A percentile compares a stretch with the other conserved stretches of the same genome.
Conservation (phyloP, 345 rosid species). For the Raphanus raphanistrum region DNA sequence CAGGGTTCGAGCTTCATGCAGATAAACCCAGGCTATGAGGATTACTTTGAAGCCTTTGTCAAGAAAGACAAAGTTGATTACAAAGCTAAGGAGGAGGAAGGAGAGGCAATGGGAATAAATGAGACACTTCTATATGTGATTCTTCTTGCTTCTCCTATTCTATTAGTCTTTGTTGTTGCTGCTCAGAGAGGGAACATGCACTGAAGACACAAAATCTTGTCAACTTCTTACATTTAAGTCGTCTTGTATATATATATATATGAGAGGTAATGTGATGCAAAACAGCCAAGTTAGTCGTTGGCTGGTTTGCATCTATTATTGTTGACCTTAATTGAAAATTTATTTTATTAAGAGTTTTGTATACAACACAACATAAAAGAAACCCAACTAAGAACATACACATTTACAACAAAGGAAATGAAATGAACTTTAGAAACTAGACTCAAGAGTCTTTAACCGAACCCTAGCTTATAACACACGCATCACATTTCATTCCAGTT, state of each 20-base stretch:
- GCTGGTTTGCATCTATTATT: background rate
- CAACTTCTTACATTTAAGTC: slow-evolving; percentile 22
- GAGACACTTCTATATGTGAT: slow-evolving; percentile 64
- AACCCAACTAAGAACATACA: background rate
- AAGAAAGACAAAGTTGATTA: slow-evolving; percentile 48
- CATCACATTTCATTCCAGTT: slow-evolving; percentile 2
- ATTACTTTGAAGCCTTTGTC: slow-evolving; percentile 73
- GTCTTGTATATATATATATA: slow-evolving; percentile 27
- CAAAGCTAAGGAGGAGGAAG: slow-evolving; percentile 38
- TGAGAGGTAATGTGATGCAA: slow-evolving; percentile 20
- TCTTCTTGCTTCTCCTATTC: slow-evolving; percentile 71
- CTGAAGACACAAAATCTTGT: slow-evolving; percentile 15
- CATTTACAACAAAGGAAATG: background rate
- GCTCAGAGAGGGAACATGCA: slow-evolving; percentile 47
- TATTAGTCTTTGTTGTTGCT: slow-evolving; percentile 55
- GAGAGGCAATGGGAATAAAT: slow-evolving; percentile 42
- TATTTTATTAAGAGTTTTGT: slow-evolving; percentile 8
- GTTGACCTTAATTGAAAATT: background rate
- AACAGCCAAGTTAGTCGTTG: background rate
- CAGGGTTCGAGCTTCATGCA: slow-evolving; percentile 44
- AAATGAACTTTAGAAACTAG: slow-evolving; percentile 8
- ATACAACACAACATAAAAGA: background rate
- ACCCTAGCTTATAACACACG: background rate
- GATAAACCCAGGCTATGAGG: slow-evolving; percentile 52
- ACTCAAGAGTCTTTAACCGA: background rate